These are phyloP conservation scores for Rhizopogon vesiculosus DNA, from an alignment of 768 basidiomycete species.

Conservation along the genomic window DNA sequence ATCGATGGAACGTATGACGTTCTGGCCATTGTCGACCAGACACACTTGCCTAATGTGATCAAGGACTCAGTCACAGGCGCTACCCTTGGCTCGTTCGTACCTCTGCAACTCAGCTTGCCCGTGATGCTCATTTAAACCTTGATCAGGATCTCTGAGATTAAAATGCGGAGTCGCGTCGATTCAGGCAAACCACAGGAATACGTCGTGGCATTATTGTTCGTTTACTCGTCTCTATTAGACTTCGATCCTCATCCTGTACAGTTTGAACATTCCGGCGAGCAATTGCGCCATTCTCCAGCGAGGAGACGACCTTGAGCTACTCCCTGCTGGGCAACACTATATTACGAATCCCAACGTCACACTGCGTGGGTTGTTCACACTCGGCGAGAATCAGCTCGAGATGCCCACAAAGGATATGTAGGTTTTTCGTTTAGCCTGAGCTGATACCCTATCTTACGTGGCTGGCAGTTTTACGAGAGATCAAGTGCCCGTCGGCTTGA, in stretches of 20 bases:
- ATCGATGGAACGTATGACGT: conserved; percentile 75
- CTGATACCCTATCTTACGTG: conserved; percentile 86
- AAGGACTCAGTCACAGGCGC: conserved; percentile 60
- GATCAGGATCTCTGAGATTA: conserved; percentile 64
- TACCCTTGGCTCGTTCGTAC: conserved; percentile 50
- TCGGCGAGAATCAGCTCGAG: conserved; percentile 81
- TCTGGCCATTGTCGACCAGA: conserved; percentile 80
- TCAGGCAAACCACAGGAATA: conserved; percentile 50
- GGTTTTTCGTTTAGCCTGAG: conserved; percentile 52
- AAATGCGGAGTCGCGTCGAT: conserved; percentile 60
- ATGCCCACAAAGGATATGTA: conserved; percentile 88
- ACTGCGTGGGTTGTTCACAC: conserved; percentile 71
- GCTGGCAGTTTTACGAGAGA: conserved; percentile 73
- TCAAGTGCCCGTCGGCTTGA: conserved; percentile 81
- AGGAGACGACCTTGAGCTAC: conserved; percentile 73
- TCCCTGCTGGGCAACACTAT: conserved; percentile 79
- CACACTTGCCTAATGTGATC: conserved; percentile 59
- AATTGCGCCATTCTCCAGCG: conserved; percentile 84
- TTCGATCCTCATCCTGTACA: conserved; percentile 20
- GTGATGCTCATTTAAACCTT: conserved; percentile 1
- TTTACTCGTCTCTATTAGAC: conserved; percentile 2
- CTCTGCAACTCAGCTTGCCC: not conserved
- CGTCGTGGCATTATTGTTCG: conserved; percentile 75
- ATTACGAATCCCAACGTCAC: conserved; percentile 84
- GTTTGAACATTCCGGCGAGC: conserved; percentile 79